Evolutionary conservation across 306 rosid genomes (phyloP), one percentile per base, ranked within the genome.

Genomic region (Vachellia pachyceras): DNA sequence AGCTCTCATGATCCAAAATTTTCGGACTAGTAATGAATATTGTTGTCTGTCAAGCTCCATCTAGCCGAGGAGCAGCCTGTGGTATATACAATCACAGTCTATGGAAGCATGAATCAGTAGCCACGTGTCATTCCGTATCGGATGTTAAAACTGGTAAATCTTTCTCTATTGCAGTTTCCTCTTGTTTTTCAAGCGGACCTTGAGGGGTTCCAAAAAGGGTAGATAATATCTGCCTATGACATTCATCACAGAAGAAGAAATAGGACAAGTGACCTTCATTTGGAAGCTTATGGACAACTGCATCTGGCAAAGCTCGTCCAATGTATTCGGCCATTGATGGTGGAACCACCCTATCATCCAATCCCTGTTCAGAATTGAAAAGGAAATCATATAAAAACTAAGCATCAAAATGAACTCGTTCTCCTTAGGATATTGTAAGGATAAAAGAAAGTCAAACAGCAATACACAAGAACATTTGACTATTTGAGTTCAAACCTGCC

Each of bases 201-300:
- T 87, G 91, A 64, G 98, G 92, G 78, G 77, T 49, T 88, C 99
- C 99, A 82, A 91, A 88, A 80, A 93, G 88, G 29, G 92, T 85
- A 65, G 94, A 79, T 55, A 95, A 89, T 29, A 95, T 90, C 79
- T 88, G 86, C 73, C 82, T 88, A 8, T 93, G 99, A 77, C 98
- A 95, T 67, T 91, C 93, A 60, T 90, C 91, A 46, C 99, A 95
- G 87, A 93, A 91, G 76, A 84, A 90, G 86, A 90, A 88, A 88
- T 87, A 93, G 42, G 98, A 93, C 75, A 90, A 93, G 82, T 95
- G 99, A 12, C 98, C 99, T 87, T 93, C 99, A 17, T 87, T 93
- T 76, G 92, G 95, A 83, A 95, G 94, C 89, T 83, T 91, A 69
- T 90, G 98, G 80, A 93, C 78, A 18, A 79, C 66, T 25, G 95